Conservation (phyloP, 2,329 filamentous ascomycete genomes). For the Thelonectria rubi region DNA sequence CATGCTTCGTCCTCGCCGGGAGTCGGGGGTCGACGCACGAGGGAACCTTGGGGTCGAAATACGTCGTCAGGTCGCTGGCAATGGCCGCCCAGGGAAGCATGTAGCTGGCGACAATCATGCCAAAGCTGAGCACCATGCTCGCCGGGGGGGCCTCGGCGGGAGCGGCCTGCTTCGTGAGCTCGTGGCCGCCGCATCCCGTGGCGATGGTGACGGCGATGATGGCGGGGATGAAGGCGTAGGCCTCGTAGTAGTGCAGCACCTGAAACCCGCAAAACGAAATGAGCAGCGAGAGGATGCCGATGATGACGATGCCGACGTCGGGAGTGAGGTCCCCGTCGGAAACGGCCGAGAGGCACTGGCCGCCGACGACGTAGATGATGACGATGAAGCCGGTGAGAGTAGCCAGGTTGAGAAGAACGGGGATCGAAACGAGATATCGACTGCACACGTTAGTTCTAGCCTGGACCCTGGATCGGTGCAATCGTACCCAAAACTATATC, state of each 20-base stretch:
- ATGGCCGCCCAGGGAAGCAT: constrained; percentile 70
- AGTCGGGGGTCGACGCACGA: constrained; percentile 47
- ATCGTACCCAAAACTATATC: constrained; percentile 65
- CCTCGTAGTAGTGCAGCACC: constrained; percentile 66
- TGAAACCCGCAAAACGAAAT: constrained; percentile 70
- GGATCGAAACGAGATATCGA: constrained; percentile 66
- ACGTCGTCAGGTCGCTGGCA: constrained; percentile 68
- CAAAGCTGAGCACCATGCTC: constrained; percentile 62
- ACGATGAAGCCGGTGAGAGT: constrained; percentile 71
- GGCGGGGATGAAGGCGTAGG: constrained; percentile 65
- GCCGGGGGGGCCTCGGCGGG: constrained; percentile 54
- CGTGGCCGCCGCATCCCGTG: constrained; percentile 61
- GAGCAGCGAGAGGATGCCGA: constrained; percentile 63
- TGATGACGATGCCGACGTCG: constrained; percentile 68
- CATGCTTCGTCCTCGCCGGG: not conserved
- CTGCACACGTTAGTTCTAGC: constrained; percentile 38
- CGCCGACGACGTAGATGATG: constrained; percentile 68
- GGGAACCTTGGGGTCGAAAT: constrained; percentile 65
- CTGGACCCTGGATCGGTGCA: too few species aligned
- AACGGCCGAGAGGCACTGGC: constrained; percentile 65
- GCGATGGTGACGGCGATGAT: constrained; percentile 64
- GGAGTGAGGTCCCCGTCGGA: constrained; percentile 58
- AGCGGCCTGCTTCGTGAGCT: constrained; percentile 58
- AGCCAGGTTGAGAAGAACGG: constrained; percentile 69
- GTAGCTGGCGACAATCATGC: constrained; percentile 69